Conservation (phyloP, 148 eudicot species). For the Vaccinium myrtillus region DNA sequence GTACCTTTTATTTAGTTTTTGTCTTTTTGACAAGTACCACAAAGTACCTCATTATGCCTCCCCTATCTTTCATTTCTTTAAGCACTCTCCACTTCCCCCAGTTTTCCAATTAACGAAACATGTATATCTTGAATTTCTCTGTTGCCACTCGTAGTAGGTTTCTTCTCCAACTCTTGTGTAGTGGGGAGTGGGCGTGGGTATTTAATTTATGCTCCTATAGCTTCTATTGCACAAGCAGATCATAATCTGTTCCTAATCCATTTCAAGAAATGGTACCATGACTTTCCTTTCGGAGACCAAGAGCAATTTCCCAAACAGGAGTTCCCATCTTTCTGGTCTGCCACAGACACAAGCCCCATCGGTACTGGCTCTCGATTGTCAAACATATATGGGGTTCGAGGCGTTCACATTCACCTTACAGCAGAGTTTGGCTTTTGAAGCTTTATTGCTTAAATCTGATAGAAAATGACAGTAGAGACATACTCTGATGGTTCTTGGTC, state of each 20-base stretch:
- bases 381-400: not conserved
- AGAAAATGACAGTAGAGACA: constrained; percentile 24
- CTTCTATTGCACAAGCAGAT: not conserved
- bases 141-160: not conserved
- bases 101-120: no score
- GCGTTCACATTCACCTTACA: not conserved
- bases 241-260: not conserved
- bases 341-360: not conserved
- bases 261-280: not conserved
- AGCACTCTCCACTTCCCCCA: no score
- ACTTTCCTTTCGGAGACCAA: not conserved
- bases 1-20: not conserved
- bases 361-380: not conserved
- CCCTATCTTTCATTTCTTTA: no score
- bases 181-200: not conserved
- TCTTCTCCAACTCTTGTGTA: not conserved
- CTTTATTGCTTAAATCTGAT: not conserved
- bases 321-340: not conserved
- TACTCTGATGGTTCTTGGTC: constrained; percentile 49
- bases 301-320: not conserved
- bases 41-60: no score
- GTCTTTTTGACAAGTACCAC: no score
- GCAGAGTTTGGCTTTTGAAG: not conserved
- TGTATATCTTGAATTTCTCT: no score
- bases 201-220: not conserved